phyloP scores from a whole-genome alignment of 305 asterid genomes.

The Ajuga reptans region DNA sequence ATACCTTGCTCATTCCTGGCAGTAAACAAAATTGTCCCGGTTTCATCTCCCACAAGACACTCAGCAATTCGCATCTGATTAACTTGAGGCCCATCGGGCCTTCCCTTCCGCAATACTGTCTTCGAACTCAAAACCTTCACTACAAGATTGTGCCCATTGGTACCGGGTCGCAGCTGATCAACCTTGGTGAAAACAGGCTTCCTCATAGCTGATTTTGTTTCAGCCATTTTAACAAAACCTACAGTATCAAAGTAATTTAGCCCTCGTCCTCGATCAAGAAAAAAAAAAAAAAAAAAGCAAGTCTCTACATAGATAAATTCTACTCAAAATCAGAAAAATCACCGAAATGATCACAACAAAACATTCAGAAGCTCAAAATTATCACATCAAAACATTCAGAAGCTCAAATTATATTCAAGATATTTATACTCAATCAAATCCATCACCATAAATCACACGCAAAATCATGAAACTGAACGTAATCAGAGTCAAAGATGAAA shows the following conservation, averaged over 20 bases:
- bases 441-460: neutral
- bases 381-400: neutral
- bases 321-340: neutral
- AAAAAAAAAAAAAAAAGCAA: neutral
- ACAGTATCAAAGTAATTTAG: neutral
- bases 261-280: neutral
- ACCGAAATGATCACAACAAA: neutral
- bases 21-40: slow-evolving; percentile 66
- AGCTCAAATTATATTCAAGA: slow-evolving; percentile 2
- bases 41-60: slow-evolving; percentile 74
- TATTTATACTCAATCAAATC: neutral
- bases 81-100: slow-evolving; percentile 68
- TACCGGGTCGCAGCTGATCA: slow-evolving; percentile 70
- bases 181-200: slow-evolving; percentile 71
- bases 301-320: neutral
- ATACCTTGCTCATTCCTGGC: slow-evolving; percentile 76
- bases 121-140: slow-evolving; percentile 65
- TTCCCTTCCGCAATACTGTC: slow-evolving; percentile 61
- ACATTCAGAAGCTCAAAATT: neutral
- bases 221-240: slow-evolving; percentile 44
- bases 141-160: slow-evolving; percentile 70
- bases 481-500: neutral
- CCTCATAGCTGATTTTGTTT: slow-evolving; percentile 52
- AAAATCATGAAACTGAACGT: neutral
- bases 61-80: slow-evolving; percentile 75